These are phyloP conservation scores for Plasmodium blacklocki DNA, from an alignment of 169 alveolate genomes.

Conservation along the genomic window DNA sequence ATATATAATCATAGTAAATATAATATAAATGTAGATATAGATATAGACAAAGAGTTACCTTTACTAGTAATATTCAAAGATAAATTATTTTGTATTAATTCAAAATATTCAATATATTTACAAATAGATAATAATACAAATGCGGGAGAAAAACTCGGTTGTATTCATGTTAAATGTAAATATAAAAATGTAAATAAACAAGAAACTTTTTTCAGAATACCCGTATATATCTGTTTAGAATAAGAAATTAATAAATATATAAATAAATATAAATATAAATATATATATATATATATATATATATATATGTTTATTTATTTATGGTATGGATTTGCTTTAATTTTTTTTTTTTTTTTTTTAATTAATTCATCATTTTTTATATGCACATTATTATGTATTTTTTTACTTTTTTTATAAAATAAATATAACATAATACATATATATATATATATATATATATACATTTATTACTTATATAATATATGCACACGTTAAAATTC, in stretches of 20 bases:
- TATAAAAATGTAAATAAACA: slow-evolving; percentile 38
- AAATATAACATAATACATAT: no score
- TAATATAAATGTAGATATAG: slow-evolving; percentile 49
- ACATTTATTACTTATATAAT: no score
- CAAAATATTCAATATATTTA: slow-evolving; percentile 54
- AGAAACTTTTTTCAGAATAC: slow-evolving; percentile 20
- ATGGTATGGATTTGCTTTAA: no score
- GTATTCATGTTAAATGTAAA: slow-evolving; percentile 12
- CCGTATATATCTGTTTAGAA: slow-evolving; percentile 21
- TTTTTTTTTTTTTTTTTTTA: no score
- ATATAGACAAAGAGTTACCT: slow-evolving; percentile 44
- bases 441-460: no score
- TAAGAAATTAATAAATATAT: not conserved
- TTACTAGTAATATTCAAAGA: slow-evolving; percentile 38
- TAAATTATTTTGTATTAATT: slow-evolving; percentile 57
- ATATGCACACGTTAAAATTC: no score
- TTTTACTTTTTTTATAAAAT: no score
- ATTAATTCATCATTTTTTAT: no score
- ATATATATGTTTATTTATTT: not conserved
- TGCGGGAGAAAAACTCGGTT: slow-evolving; percentile 45
- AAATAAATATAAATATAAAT: not conserved
- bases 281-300: not conserved
- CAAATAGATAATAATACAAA: slow-evolving; percentile 10
- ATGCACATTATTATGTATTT: no score
- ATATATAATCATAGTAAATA: slow-evolving; percentile 60